Evolutionary conservation across 352 stramenopile species (phyloP).

Genomic region (Globisporangium ultimum): DNA sequence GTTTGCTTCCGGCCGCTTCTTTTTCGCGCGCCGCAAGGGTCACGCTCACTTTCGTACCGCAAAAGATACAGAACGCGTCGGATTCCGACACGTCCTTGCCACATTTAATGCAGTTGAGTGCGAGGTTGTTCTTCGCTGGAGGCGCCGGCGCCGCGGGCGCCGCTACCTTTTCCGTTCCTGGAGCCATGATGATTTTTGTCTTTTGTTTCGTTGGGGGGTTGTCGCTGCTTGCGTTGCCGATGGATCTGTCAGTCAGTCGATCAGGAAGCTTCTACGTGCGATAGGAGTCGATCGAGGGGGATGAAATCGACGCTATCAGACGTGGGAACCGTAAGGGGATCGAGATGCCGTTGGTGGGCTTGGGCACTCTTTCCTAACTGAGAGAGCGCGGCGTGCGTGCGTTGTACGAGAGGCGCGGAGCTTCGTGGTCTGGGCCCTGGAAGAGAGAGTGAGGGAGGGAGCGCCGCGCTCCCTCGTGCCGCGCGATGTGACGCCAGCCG

Average conservation of each 20-base stretch:
- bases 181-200: conserved; percentile 36
- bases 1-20: conserved; percentile 14
- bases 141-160: conserved; percentile 13
- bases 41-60: conserved; percentile 77
- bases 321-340: too few relatives aligned
- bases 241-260: too few relatives aligned
- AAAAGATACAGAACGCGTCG: conserved; percentile 88
- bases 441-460: conserved; percentile 16
- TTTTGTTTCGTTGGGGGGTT: neutral
- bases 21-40: conserved; percentile 56
- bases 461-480: neutral
- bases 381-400: too few relatives aligned
- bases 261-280: too few relatives aligned
- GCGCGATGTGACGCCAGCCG: too few relatives aligned
- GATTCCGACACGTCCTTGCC: conserved; percentile 62
- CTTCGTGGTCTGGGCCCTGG: conserved; percentile 17
- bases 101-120: conserved; percentile 73
- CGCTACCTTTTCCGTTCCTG: conserved; percentile 60
- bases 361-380: too few relatives aligned
- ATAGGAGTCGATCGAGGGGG: too few relatives aligned
- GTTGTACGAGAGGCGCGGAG: neutral
- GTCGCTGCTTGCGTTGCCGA: neutral
- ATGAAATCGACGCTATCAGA: too few relatives aligned
- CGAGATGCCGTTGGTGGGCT: too few relatives aligned
- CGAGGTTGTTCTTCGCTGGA: conserved; percentile 34